Evolutionary conservation across 2,329 filamentous ascomycete species (phyloP).

Genomic region (Fusarium algeriense): DNA sequence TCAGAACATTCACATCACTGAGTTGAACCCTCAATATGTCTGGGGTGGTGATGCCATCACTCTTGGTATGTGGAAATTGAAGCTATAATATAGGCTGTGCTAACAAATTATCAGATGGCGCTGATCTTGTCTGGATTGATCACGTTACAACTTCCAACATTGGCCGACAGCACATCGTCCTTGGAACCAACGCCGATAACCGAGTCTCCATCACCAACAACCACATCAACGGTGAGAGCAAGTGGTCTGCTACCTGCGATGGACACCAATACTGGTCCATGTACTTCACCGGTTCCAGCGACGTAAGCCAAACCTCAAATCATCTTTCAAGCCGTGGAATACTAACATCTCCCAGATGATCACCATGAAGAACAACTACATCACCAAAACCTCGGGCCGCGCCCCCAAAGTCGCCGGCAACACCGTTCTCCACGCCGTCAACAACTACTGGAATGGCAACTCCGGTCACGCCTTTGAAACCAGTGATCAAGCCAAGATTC

Average conservation of each 20-base stretch:
- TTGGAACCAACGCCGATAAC: constrained; percentile 64
- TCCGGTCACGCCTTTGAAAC: constrained; percentile 69
- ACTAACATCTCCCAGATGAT: constrained; percentile 47
- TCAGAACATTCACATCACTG: constrained; percentile 68
- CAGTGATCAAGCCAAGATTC: constrained; percentile 55
- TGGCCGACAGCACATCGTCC: constrained; percentile 71
- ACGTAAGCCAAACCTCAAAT: constrained; percentile 44
- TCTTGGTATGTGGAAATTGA: constrained; percentile 44
- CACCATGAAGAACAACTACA: constrained; percentile 71
- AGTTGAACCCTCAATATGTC: constrained; percentile 68
- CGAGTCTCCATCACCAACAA: constrained; percentile 71
- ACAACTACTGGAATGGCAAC: constrained; percentile 71
- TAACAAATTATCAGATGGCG: constrained; percentile 45
- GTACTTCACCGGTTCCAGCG: constrained; percentile 67
- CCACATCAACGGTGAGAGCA: constrained; percentile 64
- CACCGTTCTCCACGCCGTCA: constrained; percentile 68
- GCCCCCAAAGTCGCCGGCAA: constrained; percentile 69
- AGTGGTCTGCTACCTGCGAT: constrained; percentile 70
- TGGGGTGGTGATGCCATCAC: constrained; percentile 72
- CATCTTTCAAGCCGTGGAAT: fast-evolving
- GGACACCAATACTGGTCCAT: constrained; percentile 71
- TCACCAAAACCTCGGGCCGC: constrained; percentile 69
- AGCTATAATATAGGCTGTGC: too few species aligned
- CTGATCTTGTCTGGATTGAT: constrained; percentile 64
- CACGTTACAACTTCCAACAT: constrained; percentile 68